Base-by-base conservation (phyloP, 2,329 filamentous ascomycete species). In the Aciculosporium take region DNA sequence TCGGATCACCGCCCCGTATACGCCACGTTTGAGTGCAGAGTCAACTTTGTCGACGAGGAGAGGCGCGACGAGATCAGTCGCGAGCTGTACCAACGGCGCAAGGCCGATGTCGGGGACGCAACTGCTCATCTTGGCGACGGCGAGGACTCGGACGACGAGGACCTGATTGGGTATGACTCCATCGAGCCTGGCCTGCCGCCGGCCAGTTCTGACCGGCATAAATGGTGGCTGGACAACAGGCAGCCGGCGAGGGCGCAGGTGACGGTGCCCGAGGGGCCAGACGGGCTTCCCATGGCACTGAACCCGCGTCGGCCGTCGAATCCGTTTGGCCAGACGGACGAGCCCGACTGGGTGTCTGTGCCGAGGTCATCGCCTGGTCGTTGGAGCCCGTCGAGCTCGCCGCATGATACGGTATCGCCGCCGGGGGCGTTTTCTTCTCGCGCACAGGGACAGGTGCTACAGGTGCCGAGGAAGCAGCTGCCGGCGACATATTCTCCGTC, bases 1-100 rank as follows among this genome's bases (percentile, higher is more conserved):
- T 98, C 91, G 0, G 91, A 98, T 55, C 91, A 98, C 59, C 76
- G 88, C n/a, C 91, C 91, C 2, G 89, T 98, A 0, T 95, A 85
- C 61, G 88, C 86, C 10, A 77, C 78, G 0, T 98, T 98, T 55
- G 75, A 86, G 49, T 93, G 88, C 59, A 76, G 71, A 1, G 81
- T 96, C 40, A 88, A 70, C 49, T 78, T 91, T 34, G 67, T 96
- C 9, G 75, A 98, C 49, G 84, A 94, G 56, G 63, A 61, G 20
- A 65, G 71, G 40, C 86, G 84, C 49, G 80, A 88, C 46, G 62
- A 66, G 4, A 76, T 96, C 36, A 84, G 81, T 53, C 73, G 73
- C 25, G 71, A 81, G 40, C 67, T 96, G 9, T 95, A 96, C 56
- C 67, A 72, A 18, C 74, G 79, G 35, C 74, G 81, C 41, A 76